These are phyloP conservation scores for Penicillium sumatraense DNA, from an alignment of 2,329 filamentous ascomycete species.

Conservation along the genomic window DNA sequence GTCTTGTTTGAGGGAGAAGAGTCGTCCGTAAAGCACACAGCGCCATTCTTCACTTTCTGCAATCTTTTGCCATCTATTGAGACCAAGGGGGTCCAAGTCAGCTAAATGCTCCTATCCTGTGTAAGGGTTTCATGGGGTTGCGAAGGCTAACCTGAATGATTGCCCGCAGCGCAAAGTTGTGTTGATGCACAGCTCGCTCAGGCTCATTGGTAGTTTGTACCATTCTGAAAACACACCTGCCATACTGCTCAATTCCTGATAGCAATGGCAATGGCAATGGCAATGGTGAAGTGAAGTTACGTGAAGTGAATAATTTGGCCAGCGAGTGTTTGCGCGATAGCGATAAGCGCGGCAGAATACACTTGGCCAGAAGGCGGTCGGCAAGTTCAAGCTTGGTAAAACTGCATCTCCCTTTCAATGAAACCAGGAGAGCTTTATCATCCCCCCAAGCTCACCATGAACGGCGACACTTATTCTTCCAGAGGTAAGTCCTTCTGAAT, in stretches of 20 bases:
- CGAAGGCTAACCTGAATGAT: constrained; percentile 71
- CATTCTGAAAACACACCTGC: constrained; percentile 70
- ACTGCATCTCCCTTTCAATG: constrained; percentile 38
- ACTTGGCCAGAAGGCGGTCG: constrained; percentile 31
- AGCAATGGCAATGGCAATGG: not conserved
- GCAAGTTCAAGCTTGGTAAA: constrained; percentile 22
- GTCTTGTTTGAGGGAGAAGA: constrained; percentile 86
- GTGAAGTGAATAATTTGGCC: no score
- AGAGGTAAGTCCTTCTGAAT: constrained; percentile 62
- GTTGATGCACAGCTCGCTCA: constrained; percentile 89
- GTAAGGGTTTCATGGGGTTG: not conserved
- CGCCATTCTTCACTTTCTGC: constrained; percentile 81
- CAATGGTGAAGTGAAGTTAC: no score
- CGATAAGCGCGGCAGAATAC: not conserved
- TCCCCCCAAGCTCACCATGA: constrained; percentile 62
- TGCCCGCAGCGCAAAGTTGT: constrained; percentile 94
- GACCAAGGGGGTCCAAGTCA: no score
- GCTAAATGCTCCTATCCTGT: no score
- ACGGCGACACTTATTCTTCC: constrained; percentile 81
- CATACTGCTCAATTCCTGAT: not conserved
- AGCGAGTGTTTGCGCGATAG: no score
- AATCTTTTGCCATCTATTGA: constrained; percentile 83
- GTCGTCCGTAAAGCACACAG: constrained; percentile 81
- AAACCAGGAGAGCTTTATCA: constrained; percentile 23
- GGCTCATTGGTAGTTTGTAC: constrained; percentile 68